phyloP scores from a whole-genome alignment of 108 stramenopile genomes.

The Cyclotella kingstonii region DNA sequence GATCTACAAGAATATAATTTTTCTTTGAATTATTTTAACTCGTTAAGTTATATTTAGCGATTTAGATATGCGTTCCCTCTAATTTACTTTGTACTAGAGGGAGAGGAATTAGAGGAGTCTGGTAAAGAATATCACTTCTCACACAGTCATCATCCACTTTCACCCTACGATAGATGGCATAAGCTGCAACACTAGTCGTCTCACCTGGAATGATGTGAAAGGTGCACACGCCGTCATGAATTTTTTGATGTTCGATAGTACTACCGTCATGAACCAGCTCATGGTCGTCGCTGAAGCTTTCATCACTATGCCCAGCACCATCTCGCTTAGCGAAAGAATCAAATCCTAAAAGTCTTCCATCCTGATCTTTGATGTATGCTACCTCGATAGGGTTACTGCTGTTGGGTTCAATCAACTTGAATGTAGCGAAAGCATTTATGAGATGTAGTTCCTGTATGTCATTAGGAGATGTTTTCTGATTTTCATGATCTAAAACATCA shows the following conservation, averaged over 20 bases:
- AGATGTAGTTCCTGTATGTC: constrained; percentile 52
- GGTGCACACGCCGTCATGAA: constrained; percentile 37
- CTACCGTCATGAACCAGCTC: constrained; percentile 5
- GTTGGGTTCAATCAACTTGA: constrained; percentile 35
- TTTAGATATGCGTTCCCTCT: too few relatives aligned
- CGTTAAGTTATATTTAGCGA: too few relatives aligned
- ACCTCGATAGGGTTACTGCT: constrained; percentile 55
- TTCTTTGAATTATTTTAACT: too few relatives aligned
- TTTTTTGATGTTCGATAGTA: background rate
- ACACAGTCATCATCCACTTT: constrained; percentile 16
- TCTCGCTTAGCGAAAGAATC: constrained; percentile 42
- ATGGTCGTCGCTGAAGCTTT: background rate
- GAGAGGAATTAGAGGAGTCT: constrained; percentile 28
- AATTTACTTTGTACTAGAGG: constrained; percentile 11
- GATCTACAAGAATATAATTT: too few relatives aligned
- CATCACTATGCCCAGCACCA: constrained; percentile 3
- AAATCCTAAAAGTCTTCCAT: constrained; percentile 71
- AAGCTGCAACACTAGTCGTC: constrained; percentile 41
- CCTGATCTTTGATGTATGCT: constrained; percentile 79
- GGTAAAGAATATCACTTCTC: constrained; percentile 25
- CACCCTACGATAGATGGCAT: constrained; percentile 36
- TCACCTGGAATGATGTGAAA: constrained; percentile 47
- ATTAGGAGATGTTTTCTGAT: background rate
- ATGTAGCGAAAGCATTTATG: constrained; percentile 46
- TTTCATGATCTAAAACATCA: constrained; percentile 3